Conservation (phyloP, 176 grass and related monocot genomes). For the Musa troglodytarum region DNA sequence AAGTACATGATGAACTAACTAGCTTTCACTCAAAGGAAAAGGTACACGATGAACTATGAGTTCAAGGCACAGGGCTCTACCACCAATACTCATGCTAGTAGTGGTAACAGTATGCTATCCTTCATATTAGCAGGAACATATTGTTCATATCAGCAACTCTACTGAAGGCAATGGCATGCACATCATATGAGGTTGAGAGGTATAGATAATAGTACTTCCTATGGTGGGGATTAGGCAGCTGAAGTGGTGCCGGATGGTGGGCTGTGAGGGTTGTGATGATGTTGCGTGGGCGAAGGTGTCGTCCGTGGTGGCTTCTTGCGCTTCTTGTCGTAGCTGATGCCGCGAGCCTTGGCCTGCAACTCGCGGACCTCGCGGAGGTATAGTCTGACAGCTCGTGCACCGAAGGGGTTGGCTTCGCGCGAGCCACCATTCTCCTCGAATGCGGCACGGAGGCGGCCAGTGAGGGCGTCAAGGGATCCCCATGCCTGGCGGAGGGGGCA, state of each 20-base stretch:
- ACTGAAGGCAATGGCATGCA: too few species aligned
- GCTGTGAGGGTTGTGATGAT: background rate
- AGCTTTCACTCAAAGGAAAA: background rate
- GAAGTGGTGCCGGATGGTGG: background rate
- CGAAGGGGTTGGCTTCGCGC: constrained; percentile 84
- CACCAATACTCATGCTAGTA: background rate
- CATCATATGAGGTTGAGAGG: too few species aligned
- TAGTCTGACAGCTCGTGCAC: constrained; percentile 69
- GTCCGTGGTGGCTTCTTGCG: constrained; percentile 4
- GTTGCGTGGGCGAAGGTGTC: background rate
- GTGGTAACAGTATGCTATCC: background rate
- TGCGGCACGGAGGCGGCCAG: constrained; percentile 80
- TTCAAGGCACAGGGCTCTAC: background rate
- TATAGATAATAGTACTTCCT: background rate
- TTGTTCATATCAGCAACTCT: too few species aligned
- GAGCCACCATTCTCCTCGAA: constrained; percentile 92
- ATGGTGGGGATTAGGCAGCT: background rate
- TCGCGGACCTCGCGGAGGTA: constrained; percentile 87
- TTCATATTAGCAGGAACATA: too few species aligned
- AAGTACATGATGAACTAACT: background rate
- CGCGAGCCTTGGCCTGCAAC: constrained; percentile 66
- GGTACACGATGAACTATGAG: background rate
- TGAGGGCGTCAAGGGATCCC: constrained; percentile 84
- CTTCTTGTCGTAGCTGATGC: constrained; percentile 50
- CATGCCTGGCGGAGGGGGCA: constrained; percentile 86